Percentiles rank a stretch among this genome's conserved stretches.
Conservation (phyloP, 2,329 filamentous ascomycete species). For the Cercospora sp. region DNA sequence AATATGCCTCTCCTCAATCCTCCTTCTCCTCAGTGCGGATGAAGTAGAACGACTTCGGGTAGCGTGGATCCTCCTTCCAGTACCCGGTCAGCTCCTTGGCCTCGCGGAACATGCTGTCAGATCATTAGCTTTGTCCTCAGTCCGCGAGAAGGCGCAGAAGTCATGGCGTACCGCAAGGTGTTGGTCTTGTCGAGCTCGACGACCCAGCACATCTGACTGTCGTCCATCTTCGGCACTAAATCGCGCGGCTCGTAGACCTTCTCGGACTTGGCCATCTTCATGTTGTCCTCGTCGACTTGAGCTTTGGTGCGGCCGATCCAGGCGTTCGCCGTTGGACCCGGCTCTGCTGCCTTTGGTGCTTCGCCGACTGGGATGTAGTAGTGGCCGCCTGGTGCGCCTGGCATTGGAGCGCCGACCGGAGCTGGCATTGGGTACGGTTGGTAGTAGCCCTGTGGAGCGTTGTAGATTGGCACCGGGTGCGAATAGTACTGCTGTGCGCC, state of each 20-base stretch:
- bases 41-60: constrained; percentile 39
- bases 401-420: constrained; percentile 17
- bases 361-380: constrained; percentile 22
- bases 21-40: constrained; percentile 34
- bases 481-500: constrained; percentile 26
- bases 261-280: constrained; percentile 39
- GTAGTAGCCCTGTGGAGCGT: constrained; percentile 25
- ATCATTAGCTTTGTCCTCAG: background rate
- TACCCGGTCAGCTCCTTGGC: constrained; percentile 39
- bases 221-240: constrained; percentile 37
- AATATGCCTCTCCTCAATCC: constrained; percentile 5
- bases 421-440: constrained; percentile 21
- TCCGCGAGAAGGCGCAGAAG: background rate
- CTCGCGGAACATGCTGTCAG: constrained; percentile 34
- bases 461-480: constrained; percentile 18
- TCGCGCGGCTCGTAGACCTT: constrained; percentile 39
- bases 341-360: constrained; percentile 8
- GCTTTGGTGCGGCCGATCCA: constrained; percentile 42
- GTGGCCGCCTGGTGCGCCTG: constrained; percentile 19
- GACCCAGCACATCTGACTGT: constrained; percentile 42
- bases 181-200: constrained; percentile 36
- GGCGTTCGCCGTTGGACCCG: constrained; percentile 22
- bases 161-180: constrained; percentile 35
- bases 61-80: constrained; percentile 40
- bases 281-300: constrained; percentile 43